These are phyloP conservation scores for Benincasa hispida DNA, from an alignment of 306 rosid genomes.

Conservation along the genomic window DNA sequence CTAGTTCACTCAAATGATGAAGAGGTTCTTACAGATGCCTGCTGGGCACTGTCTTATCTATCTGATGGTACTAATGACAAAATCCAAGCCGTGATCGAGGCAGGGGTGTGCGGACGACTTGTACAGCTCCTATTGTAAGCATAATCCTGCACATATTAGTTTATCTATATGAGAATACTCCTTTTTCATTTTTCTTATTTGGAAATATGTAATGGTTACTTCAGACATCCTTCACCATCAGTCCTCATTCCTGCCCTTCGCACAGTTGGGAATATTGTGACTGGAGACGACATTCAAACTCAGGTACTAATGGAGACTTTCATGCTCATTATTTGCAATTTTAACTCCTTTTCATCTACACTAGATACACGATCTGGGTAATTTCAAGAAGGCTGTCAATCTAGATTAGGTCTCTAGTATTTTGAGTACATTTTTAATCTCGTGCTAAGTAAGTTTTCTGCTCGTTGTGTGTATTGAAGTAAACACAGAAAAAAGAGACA, in stretches of 20 bases:
- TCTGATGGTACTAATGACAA: conserved; percentile 71
- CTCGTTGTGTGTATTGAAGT: not conserved
- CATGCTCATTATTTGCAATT: not conserved
- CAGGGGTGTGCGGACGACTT: conserved; percentile 48
- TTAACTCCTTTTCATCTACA: not conserved
- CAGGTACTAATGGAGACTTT: conserved; percentile 23
- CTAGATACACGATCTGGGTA: not conserved
- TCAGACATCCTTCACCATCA: conserved; percentile 56
- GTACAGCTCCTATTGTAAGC: conserved; percentile 60
- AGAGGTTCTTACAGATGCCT: conserved; percentile 60
- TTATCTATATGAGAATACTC: not conserved
- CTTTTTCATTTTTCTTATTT: not conserved
- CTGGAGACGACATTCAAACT: conserved; percentile 60
- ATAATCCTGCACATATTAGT: not conserved
- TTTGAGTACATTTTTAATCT: not conserved
- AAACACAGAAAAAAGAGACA: no score
- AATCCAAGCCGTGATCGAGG: conserved; percentile 65
- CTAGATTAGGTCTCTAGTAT: not conserved
- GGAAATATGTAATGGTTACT: not conserved
- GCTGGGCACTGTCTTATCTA: conserved; percentile 74
- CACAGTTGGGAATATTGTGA: conserved; percentile 61
- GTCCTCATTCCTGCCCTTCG: conserved; percentile 68
- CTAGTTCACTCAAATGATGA: conserved; percentile 57
- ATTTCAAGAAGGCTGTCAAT: not conserved
- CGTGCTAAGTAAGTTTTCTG: not conserved